These are phyloP conservation scores for Microglena sp. DNA, from an alignment of 139 green algal genomes.

Conservation along the genomic window DNA sequence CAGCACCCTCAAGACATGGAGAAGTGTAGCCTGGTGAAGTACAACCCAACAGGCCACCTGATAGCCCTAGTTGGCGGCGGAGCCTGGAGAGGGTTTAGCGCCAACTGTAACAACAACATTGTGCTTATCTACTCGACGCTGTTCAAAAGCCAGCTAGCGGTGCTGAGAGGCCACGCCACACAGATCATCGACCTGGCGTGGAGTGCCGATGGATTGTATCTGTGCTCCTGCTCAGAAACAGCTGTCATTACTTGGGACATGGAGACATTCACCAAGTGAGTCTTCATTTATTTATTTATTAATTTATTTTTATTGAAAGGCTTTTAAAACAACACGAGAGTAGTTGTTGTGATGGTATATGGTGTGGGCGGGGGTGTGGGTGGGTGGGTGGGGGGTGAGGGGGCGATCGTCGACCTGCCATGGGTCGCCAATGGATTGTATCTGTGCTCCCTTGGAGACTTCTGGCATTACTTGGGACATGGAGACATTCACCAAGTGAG, in stretches of 20 bases:
- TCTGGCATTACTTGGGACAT: constrained; percentile 37
- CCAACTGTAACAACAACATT: constrained; percentile 12
- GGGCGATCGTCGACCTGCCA: constrained; percentile 29
- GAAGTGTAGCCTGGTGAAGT: too few relatives aligned
- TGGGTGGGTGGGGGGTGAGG: too few relatives aligned
- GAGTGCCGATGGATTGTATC: constrained; percentile 34
- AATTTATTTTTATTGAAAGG: too few relatives aligned
- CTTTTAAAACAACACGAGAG: too few relatives aligned
- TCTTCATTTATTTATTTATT: too few relatives aligned
- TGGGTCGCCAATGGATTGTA: constrained; percentile 39
- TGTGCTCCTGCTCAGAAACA: constrained; percentile 15
- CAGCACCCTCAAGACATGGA: too few relatives aligned
- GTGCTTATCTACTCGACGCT: constrained; percentile 36
- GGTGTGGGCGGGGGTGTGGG: too few relatives aligned
- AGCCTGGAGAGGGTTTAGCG: too few relatives aligned
- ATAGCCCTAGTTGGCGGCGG: constrained; percentile 25
- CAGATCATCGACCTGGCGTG: constrained; percentile 30
- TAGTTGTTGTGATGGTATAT: too few relatives aligned
- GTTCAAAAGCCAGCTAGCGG: constrained; percentile 13
- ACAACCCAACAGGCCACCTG: constrained; percentile 30
- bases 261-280: too few relatives aligned
- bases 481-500: constrained; percentile 23
- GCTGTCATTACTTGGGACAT: too few relatives aligned
- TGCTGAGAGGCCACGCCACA: constrained; percentile 27
- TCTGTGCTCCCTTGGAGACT: too few relatives aligned